Evolutionary conservation across 352 stramenopile species (phyloP), one percentile per base, ranked within the genome.

Genomic region (Globisporangium acanthophoron): DNA sequence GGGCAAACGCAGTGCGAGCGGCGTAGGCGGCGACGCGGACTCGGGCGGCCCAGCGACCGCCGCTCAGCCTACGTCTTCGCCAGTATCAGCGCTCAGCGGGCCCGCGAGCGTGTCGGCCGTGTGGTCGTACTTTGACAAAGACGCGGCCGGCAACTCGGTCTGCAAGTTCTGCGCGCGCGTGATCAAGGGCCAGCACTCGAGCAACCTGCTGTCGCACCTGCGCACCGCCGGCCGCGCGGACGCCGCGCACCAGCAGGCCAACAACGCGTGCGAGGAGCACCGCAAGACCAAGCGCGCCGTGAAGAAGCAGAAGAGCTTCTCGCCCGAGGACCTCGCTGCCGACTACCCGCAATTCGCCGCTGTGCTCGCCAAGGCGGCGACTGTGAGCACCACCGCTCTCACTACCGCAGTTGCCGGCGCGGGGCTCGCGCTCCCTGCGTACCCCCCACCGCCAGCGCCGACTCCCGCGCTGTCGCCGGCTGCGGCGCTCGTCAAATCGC

Each of bases 111-210:
- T 90, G 20, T 90, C 80, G 15, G 83, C 83, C 16, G 83, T 92
- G n/a, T 92, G 83, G 83, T 77, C 73, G 29, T 92, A 90, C 65
- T 92, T 92, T 58, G 75, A 88, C 43, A 90, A 90, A 66, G 78
- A 90, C 58, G 52, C 79, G 59, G 65, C 69, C 35, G 80, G 80
- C 61, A 90, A 92, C 69, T 89, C 83, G 20, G 61, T 90, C 45
- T 92, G 83, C 70, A 92, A 92, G 67, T 90, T 92, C 66, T 92
- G 83, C 64, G 72, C 85, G 45, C 80, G 80, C 47, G 78, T 92
- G 66, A 90, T 92, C 67, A 92, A 92, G 65, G 83, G 83, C 50
- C 80, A 92, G 71, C 83, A 92, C 66, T 90, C 80, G 64, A 88
- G 76, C 59, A 92, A 92, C 56, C 64, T 92, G 52, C 70, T 92